Base-by-base conservation (phyloP, 2,329 filamentous ascomycete species). In the Claviceps pusilla region DNA sequence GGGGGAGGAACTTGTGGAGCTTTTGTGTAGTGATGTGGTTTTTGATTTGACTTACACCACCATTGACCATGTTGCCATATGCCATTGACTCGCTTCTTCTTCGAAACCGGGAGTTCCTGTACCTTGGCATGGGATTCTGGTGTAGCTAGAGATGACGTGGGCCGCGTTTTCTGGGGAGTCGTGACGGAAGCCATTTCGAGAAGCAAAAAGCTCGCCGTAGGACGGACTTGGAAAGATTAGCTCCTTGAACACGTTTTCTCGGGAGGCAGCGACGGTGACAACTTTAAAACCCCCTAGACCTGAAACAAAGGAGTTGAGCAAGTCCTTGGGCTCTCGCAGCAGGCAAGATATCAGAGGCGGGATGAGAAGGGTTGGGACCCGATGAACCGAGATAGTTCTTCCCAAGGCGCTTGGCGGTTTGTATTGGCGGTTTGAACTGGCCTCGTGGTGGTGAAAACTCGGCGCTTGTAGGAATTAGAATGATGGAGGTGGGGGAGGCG, bases 51-150 rank as follows among this genome's bases (percentile, higher is more conserved):
- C 68, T 55, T 64, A 69, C 68, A 71, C 64, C 62, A 69, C 67
- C 69, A 71, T 46, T 64, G 54, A 6, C 63, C 67, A 51, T 68
- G 62, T 29, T 62, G 54, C 53, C 61, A 71, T 43, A 63, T 55
- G 29, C 69, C 68, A 52, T 68, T 63, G 55, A 65, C 61, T 29
- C 65, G 63, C 52, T 65, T 66, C 58, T 63, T 68, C 10, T 59
- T 52, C 6, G 68, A 61, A 53, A 14, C 55, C 0, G 65, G 62
- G 24, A 61, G 63, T 42, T 59, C 52, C 2, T 63, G 57, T n/a
- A 55, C 12, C 51, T 53, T 46, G 47, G 24, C 41, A 42, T 29
- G 42, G 19, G 51, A 55, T 41, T 41, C 51, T 48, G 48, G 51
- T n/a, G 48, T 45, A 51, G 48, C 48, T 33, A 43, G 49, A 10